These are phyloP conservation scores for Sugiyamaella japonica DNA, from an alignment of 1,139 yeast genomes.

Conservation along the genomic window DNA sequence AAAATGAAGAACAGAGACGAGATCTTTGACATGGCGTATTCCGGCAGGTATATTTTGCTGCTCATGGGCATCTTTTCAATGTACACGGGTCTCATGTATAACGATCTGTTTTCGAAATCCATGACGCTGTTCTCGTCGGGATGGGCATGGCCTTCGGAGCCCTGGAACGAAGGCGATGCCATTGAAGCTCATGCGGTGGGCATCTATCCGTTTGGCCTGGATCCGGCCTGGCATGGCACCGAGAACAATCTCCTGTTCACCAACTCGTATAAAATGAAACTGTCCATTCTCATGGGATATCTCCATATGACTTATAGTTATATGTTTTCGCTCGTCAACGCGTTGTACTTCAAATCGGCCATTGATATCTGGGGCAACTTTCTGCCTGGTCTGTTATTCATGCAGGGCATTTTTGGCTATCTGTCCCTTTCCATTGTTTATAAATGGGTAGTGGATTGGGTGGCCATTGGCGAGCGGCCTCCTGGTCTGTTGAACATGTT, in stretches of 20 bases:
- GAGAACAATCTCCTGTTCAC: conserved; percentile 88
- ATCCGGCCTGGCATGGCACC: conserved; percentile 96
- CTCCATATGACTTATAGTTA: conserved; percentile 92
- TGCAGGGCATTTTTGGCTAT: conserved; percentile 96
- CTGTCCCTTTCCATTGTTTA: conserved; percentile 78
- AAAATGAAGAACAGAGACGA: conserved; percentile 79
- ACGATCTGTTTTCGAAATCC: conserved; percentile 88
- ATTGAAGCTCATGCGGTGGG: conserved; percentile 65
- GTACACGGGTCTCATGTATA: conserved; percentile 90
- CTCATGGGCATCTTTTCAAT: conserved; percentile 93
- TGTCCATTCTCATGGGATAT: conserved; percentile 92
- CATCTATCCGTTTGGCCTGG: conserved; percentile 81
- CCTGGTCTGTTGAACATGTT: conserved; percentile 95
- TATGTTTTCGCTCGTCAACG: conserved; percentile 80
- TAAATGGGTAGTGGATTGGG: conserved; percentile 96
- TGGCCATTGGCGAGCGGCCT: conserved; percentile 68
- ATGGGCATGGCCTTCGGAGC: conserved; percentile 81
- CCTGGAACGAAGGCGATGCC: conserved; percentile 60
- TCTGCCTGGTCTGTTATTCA: conserved; percentile 87
- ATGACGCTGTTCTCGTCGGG: conserved; percentile 84
- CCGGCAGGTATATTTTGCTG: conserved; percentile 84
- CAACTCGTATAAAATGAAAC: conserved; percentile 94
- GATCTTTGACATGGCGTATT: conserved; percentile 92
- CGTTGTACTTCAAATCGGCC: conserved; percentile 65
- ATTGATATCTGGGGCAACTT: conserved; percentile 92